Evolutionary conservation across 441 rosid species (phyloP).

Genomic region (Raphanus hybrid): DNA sequence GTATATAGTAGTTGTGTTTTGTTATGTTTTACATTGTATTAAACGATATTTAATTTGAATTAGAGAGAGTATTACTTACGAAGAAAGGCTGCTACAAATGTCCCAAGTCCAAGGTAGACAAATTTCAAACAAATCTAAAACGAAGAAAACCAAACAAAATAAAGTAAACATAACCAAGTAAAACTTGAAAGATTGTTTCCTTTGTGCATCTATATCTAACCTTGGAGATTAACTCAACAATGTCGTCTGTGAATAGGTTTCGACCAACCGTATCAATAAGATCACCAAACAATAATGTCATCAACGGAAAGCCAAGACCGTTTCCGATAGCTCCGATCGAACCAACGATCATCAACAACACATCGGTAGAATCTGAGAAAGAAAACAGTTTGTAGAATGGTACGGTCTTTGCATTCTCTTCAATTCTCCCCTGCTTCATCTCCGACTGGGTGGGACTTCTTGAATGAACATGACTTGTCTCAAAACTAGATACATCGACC

Average conservation of each 20-base stretch:
- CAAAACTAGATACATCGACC: background rate
- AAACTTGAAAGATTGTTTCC: conserved; percentile 14
- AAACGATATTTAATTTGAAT: background rate
- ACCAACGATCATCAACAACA: conserved; percentile 63
- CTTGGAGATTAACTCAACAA: conserved; percentile 53
- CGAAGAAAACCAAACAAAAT: background rate
- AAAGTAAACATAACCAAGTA: background rate
- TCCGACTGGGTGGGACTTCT: conserved; percentile 10
- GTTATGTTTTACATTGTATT: background rate
- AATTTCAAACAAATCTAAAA: conserved; percentile 50
- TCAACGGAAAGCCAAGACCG: conserved; percentile 60
- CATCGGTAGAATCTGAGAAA: conserved; percentile 61
- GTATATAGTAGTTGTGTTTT: background rate
- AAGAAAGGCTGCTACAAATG: conserved; percentile 50
- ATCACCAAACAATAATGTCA: conserved; percentile 68
- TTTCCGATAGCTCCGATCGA: conserved; percentile 63
- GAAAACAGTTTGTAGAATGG: conserved; percentile 70
- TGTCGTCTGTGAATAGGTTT: conserved; percentile 43
- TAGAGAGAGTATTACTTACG: conserved; percentile 41
- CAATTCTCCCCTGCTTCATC: conserved; percentile 36
- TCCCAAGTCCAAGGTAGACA: conserved; percentile 54
- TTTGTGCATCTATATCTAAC: conserved; percentile 38
- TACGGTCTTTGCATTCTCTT: conserved; percentile 47
- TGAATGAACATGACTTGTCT: background rate
- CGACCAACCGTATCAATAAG: conserved; percentile 61